Conservation (phyloP, 2,329 filamentous ascomycete species). For the Chaetothyriales sp. region DNA sequence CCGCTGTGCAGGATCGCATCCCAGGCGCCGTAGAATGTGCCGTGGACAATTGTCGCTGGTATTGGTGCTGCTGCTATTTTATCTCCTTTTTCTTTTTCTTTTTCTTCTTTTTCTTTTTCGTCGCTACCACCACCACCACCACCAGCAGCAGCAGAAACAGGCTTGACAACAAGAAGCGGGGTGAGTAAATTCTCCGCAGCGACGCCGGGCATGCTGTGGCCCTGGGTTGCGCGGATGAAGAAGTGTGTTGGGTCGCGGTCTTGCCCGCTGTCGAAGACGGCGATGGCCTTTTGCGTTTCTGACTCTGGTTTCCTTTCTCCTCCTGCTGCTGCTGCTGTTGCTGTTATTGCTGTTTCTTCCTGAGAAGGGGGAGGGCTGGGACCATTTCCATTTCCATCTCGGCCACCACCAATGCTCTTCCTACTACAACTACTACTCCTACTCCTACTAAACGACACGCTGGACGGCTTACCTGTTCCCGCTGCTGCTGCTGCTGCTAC, state of each 20-base stretch:
- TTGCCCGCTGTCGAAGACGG: constrained; percentile 18
- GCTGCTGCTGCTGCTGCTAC: constrained; percentile 15
- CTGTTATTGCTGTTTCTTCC: no score
- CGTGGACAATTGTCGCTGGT: constrained; percentile 54
- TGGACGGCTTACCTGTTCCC: no score
- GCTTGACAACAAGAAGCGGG: constrained; percentile 40
- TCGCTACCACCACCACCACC: constrained; percentile 19
- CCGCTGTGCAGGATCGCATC: constrained; percentile 56
- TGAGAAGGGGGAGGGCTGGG: no score
- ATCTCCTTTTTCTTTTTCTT: no score
- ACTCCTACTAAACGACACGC: no score
- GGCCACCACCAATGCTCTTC: no score
- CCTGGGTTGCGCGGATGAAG: constrained; percentile 89
- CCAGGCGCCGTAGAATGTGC: constrained; percentile 77
- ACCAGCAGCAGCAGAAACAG: constrained; percentile 18
- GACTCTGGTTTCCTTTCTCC: constrained; percentile 17
- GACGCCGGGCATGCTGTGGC: constrained; percentile 63
- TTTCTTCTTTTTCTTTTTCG: no score
- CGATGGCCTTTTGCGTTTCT: constrained; percentile 22
- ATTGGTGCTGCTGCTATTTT: no score
- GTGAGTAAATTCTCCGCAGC: constrained; percentile 56
- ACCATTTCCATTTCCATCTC: no score
- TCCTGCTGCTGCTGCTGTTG: no score
- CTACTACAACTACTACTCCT: no score
- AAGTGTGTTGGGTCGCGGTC: constrained; percentile 47